A percentile compares a stretch with the other conserved stretches of the same genome.
These are phyloP conservation scores for Pseudocercospora musae DNA, from an alignment of 2,329 filamentous ascomycete species.

Conservation along the genomic window DNA sequence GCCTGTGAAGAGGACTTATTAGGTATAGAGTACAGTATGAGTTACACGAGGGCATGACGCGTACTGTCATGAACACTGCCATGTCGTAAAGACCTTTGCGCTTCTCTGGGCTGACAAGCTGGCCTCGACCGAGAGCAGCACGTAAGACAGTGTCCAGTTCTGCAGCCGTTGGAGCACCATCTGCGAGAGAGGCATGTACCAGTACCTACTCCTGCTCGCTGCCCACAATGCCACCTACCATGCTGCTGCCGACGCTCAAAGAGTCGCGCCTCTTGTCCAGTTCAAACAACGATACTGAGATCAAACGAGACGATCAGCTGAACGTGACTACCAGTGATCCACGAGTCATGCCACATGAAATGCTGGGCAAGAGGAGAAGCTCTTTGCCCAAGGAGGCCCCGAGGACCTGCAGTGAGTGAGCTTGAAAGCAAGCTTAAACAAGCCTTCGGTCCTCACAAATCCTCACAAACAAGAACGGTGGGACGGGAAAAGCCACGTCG, in stretches of 20 bases:
- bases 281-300: too few relatives aligned
- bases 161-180: not conserved
- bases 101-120: not conserved
- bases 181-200: not conserved
- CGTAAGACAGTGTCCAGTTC: not conserved
- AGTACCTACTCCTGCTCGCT: not conserved
- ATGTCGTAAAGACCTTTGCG: not conserved
- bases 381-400: not conserved
- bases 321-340: not conserved
- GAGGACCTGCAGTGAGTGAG: slow-evolving; percentile 6
- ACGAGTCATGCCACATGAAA: not conserved
- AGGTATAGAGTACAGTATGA: not conserved
- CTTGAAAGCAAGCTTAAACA: slow-evolving; percentile 3
- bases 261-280: too few relatives aligned
- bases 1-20: slow-evolving; percentile 33
- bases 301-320: too few relatives aligned
- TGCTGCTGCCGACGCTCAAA: not conserved
- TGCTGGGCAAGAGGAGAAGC: not conserved
- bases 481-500: too few relatives aligned
- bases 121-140: not conserved
- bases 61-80: too few relatives aligned
- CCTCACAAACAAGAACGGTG: too few relatives aligned
- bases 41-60: too few relatives aligned
- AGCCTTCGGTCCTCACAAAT: not conserved
- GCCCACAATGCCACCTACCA: not conserved